Base-by-base conservation (phyloP, 2,329 filamentous ascomycete species). In the Trichoderma sp. region DNA sequence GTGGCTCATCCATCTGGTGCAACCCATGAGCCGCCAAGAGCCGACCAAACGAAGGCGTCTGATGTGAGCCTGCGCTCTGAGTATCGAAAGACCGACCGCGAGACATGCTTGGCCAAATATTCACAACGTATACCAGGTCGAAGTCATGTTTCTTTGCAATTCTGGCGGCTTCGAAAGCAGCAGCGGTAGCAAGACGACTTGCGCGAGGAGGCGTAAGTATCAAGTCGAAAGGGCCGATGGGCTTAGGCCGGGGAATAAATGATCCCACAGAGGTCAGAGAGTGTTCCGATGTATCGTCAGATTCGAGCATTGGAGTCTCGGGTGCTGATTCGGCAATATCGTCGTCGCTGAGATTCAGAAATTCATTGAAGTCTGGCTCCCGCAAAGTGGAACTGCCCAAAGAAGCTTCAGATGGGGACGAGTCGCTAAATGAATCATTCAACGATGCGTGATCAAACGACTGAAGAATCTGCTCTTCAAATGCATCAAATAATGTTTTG, bases 111-210 rank as follows among this genome's bases (percentile, higher is more conserved):
- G 86, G 86, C 86, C 86, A 88, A 16, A 89, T 77, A 71, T 85
- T 87, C 71, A 88, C 83, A 34, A 89, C 82, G 71, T 89, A 89
- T 14, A 88, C 81, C 28, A 89, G 79, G 71, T 87, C 85, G 64
- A 89, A 87, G 65, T 85, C 81, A 75, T 87, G 87, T 65, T 83
- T 82, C 4, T 79, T 81, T 5, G 87, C 86, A 49, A 89, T 86
- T 37, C 84, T 80, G 1, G 85, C 85, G 8, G 85, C 84, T 74
- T 86, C 82, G 58, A 86, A 83, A 8, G 86, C 86, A 3, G 85
- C 86, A 0, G 81, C 78, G 21, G 82, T 78, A 16, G 83, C 83
- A 14, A 83, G 81, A 1, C 78, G 78, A 66, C 77, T 82, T 24
- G 79, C 77, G 37, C 81, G 78, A 1, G 84, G 81, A n/a, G 83